Conservation (phyloP, 2,329 filamentous ascomycete species). For the Microsporum ferrugineum region DNA sequence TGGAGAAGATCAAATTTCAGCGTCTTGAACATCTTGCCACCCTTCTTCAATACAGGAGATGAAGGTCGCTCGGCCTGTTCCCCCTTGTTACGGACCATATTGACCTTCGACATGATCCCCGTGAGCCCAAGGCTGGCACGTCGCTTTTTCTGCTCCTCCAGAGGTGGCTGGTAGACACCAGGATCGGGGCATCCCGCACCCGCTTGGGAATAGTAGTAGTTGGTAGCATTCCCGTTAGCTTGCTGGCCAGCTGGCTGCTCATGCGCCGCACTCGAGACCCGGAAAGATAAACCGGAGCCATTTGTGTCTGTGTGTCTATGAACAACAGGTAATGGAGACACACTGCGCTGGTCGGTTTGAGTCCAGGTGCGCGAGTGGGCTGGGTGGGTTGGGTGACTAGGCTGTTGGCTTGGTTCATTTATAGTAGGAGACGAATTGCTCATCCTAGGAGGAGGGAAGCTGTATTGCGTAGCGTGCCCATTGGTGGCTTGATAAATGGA, state of each 20-base stretch:
- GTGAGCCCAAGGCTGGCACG: not conserved
- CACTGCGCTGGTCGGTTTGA: not conserved
- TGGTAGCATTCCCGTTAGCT: not conserved
- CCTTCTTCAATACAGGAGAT: not conserved
- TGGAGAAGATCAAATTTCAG: not conserved
- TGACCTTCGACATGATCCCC: slow-evolving; percentile 1
- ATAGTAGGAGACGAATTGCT: not conserved
- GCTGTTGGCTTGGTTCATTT: not conserved
- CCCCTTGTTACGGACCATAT: not conserved
- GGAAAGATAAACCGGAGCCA: not conserved
- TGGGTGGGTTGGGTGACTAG: not conserved
- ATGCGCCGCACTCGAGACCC: not conserved
- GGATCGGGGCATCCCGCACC: not conserved
- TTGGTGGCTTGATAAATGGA: not conserved
- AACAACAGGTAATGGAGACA: not conserved
- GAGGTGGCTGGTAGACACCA: not conserved
- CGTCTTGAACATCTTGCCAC: not conserved
- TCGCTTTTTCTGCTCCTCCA: slow-evolving; percentile 1
- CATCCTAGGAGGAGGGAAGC: not conserved
- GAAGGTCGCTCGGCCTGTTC: not conserved
- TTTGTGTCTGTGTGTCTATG: not conserved
- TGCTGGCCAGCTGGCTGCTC: not conserved
- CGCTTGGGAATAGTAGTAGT: not conserved
- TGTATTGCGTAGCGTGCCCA: not conserved
- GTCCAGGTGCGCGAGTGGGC: not conserved